Evolutionary conservation across 2,329 filamentous ascomycete genomes (phyloP).

Genomic region (Pestalotiopsis sp.): DNA sequence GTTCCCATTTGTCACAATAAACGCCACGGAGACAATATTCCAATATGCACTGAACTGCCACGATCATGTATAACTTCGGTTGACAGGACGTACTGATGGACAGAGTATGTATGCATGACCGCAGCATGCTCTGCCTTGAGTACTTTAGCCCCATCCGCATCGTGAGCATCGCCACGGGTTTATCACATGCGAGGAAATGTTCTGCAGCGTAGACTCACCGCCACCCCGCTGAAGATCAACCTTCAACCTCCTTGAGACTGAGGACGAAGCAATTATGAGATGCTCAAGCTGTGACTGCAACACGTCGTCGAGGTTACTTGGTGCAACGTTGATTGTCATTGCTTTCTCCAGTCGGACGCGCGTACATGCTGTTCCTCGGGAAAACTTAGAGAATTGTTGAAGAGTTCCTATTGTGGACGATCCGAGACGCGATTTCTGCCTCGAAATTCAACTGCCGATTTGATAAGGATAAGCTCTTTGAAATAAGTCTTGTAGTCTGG

Average conservation of each 20-base stretch:
- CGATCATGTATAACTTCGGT: background rate
- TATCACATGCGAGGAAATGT: background rate
- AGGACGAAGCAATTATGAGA: background rate
- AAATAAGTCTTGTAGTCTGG: too few relatives aligned
- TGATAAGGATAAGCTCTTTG: too few relatives aligned
- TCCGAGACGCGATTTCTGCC: background rate
- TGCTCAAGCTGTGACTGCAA: background rate
- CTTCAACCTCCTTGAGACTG: background rate
- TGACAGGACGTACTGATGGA: background rate
- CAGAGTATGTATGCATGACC: background rate
- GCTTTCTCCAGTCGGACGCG: background rate
- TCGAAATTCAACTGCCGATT: background rate
- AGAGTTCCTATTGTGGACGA: background rate
- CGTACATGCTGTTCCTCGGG: background rate
- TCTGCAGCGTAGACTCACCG: background rate
- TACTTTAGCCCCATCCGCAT: background rate
- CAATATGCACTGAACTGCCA: background rate
- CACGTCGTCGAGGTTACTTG: background rate
- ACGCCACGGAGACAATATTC: background rate
- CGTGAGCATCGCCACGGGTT: background rate
- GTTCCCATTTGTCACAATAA: background rate
- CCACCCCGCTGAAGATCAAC: background rate
- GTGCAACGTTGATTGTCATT: background rate
- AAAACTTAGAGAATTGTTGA: background rate
- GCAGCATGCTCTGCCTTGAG: background rate